Conservation (phyloP, 331 rosid species). For the Malus hybrid region DNA sequence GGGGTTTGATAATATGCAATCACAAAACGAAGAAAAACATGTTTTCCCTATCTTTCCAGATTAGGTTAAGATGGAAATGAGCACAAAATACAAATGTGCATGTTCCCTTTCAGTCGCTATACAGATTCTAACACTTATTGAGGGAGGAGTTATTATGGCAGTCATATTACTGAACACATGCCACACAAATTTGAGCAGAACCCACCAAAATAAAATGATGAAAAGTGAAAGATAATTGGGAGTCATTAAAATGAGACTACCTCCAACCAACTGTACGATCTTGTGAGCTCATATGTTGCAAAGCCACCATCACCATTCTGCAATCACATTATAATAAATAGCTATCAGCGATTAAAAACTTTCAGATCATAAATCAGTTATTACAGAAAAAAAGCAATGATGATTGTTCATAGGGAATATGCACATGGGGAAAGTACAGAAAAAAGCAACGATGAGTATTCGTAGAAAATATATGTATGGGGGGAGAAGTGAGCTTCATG, state of each 20-base stretch:
- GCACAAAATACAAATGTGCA: neutral
- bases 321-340: neutral
- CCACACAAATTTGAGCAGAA: neutral
- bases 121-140: neutral
- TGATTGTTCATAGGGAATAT: neutral
- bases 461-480: neutral
- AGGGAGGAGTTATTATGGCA: neutral
- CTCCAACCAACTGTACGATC: conserved; percentile 88
- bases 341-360: neutral
- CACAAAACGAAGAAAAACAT: neutral
- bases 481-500: neutral
- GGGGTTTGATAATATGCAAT: neutral
- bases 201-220: neutral
- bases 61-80: neutral
- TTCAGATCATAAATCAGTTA: neutral
- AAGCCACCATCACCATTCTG: conserved; percentile 78
- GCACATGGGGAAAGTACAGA: neutral
- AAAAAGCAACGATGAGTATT: neutral
- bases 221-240: neutral
- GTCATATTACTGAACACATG: neutral
- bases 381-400: neutral
- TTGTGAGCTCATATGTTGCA: conserved; percentile 79
- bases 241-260: conserved; percentile 30
- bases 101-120: neutral
- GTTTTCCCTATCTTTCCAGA: neutral